phyloP scores from a whole-genome alignment of 768 basidiomycete genomes.

The Agaricus sinodeliciosus region DNA sequence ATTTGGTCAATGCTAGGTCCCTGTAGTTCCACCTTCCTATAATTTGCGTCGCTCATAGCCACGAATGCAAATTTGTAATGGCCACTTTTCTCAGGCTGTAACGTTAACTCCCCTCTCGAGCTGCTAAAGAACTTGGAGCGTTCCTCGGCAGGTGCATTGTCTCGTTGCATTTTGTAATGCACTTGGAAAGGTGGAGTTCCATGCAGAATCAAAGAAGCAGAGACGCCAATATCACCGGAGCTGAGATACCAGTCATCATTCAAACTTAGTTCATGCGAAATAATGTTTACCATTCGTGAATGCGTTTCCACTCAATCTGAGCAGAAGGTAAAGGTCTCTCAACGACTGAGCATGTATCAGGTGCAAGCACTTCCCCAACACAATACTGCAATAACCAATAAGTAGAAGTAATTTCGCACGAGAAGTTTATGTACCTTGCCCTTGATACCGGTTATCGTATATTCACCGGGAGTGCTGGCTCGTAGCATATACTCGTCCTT shows the following conservation, averaged over 20 bases:
- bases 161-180: conserved; percentile 67
- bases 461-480: conserved; percentile 68
- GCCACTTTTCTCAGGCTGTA: conserved; percentile 86
- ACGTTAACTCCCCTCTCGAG: conserved; percentile 74
- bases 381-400: conserved; percentile 45
- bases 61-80: conserved; percentile 82
- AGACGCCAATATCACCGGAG: conserved; percentile 88
- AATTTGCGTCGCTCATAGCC: conserved; percentile 78
- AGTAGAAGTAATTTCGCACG: conserved; percentile 6
- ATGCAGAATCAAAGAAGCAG: conserved; percentile 77
- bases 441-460: conserved; percentile 59
- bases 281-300: conserved; percentile 75
- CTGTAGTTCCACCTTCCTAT: conserved; percentile 66
- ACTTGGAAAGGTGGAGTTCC: conserved; percentile 89
- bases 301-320: conserved; percentile 82
- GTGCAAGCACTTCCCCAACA: conserved; percentile 75
- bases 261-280: background rate
- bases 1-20: conserved; percentile 80
- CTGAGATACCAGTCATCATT: conserved; percentile 27
- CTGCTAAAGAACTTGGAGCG: conserved; percentile 51
- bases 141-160: conserved; percentile 59
- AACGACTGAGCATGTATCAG: conserved; percentile 71
- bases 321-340: conserved; percentile 74
- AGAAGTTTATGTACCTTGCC: conserved; percentile 46
- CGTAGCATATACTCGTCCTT: conserved; percentile 38